Percentiles rank a stretch among this genome's conserved stretches.
phyloP scores from a whole-genome alignment of 2,329 filamentous ascomycete genomes.

The Fusarium sp. region DNA sequence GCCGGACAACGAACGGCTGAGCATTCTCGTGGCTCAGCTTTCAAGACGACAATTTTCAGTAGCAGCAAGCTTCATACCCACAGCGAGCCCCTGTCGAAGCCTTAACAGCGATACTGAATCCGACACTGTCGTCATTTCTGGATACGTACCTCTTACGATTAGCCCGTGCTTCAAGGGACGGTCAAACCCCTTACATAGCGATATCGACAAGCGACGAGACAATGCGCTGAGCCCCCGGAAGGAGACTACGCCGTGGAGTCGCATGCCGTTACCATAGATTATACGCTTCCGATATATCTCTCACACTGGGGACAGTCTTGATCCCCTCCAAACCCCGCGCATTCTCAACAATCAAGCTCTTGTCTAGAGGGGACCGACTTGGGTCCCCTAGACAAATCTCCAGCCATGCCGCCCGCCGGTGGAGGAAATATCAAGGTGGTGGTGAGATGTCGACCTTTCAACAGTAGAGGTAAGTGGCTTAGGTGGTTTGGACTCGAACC shows the following conservation, averaged over 20 bases:
- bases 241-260: constrained; percentile 36
- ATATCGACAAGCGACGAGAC: constrained; percentile 34
- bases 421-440: constrained; percentile 99
- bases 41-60: constrained; percentile 23
- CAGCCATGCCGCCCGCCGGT: constrained; percentile 66
- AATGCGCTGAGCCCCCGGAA: constrained; percentile 45
- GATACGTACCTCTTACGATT: constrained; percentile 26
- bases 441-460: constrained; percentile 95
- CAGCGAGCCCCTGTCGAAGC: constrained; percentile 13
- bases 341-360: constrained; percentile 44
- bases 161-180: constrained; percentile 35
- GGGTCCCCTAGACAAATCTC: constrained; percentile 53
- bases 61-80: constrained; percentile 6
- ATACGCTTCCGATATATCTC: constrained; percentile 19
- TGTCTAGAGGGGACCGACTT: constrained; percentile 52
- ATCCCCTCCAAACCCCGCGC: constrained; percentile 45
- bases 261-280: constrained; percentile 34
- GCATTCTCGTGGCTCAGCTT: constrained; percentile 25
- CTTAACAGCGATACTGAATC: constrained; percentile 24
- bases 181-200: constrained; percentile 31
- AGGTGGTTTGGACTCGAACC: background rate
- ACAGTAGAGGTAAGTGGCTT: constrained; percentile 80
- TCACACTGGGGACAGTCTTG: constrained; percentile 18
- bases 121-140: constrained; percentile 48
- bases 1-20: constrained; percentile 38